These are phyloP conservation scores for Exserohilum rostratum DNA, from an alignment of 2,329 filamentous ascomycete genomes.

Conservation along the genomic window DNA sequence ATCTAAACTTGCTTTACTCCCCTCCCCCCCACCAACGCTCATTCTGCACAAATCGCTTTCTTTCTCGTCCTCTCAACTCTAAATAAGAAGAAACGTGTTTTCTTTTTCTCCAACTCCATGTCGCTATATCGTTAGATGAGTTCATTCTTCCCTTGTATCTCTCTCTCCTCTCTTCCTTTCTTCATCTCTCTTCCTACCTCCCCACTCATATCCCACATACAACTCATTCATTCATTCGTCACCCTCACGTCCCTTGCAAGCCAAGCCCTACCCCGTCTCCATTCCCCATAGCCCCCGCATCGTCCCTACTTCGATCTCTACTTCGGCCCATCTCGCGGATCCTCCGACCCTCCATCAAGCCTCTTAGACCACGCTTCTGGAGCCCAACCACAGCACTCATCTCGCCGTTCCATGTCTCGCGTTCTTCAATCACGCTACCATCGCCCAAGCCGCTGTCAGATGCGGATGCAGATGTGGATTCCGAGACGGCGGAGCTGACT, in stretches of 20 bases:
- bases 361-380: conserved; percentile 89
- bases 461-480: conserved; percentile 39
- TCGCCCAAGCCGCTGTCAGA: conserved; percentile 44
- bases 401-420: conserved; percentile 80
- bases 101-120: no score
- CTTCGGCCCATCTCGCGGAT: conserved; percentile 72
- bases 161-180: no score
- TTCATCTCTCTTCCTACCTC: no score
- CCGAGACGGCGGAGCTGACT: conserved; percentile 41
- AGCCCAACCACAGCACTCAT: conserved; percentile 89
- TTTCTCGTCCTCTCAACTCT: no score
- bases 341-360: conserved; percentile 90
- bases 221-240: not conserved
- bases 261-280: conserved; percentile 39
- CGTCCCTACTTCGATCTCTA: conserved; percentile 44
- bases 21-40: no score
- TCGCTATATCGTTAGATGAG: no score
- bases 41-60: no score
- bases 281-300: conserved; percentile 22
- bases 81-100: no score
- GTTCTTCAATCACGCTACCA: conserved; percentile 47
- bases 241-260: conserved; percentile 26
- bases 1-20: no score
- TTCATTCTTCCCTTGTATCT: no score
- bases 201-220: no score